Evolutionary conservation across 2,329 filamentous ascomycete genomes (phyloP), one percentile per base, ranked within the genome.

Genomic region (Monosporascus sp.): DNA sequence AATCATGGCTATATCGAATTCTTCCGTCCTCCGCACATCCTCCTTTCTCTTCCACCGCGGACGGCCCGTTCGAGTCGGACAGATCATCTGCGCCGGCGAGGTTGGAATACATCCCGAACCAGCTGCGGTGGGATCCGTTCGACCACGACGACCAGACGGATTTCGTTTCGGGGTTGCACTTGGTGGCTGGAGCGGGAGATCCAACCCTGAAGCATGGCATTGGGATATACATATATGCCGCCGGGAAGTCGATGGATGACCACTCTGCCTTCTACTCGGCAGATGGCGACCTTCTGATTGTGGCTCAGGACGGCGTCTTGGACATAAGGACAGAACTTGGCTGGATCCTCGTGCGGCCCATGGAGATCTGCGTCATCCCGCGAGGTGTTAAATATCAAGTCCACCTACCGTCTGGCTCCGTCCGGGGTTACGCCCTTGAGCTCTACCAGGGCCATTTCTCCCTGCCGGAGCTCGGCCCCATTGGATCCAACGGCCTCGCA

Each of bases 51-150:
- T 53, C 63, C 1, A 61, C 68, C 17, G 58, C 65, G 26, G 70
- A 70, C 43, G 58, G 61, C 2, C 77, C 58, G 70, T 80, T 65
- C 75, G 69, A 72, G 68, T 60, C 75, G 68, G 65, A 78, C 74
- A 64, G 73, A 69, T 67, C 77, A 0, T 72, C 73, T 6, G 68
- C 74, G 17, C 75, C 76, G 44, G 70, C 74, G 8, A 81, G 80
- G 64, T 78, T 89, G 57, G 83, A 88, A 62, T 85, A 88, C 58
- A 87, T 90, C 50, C 90, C 90, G 0, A 93, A 93, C 62, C 90
- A 94, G 71, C 77, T 95, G 37, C 83, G 89, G 56, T 95, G 90
- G 90, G 86, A 90, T 61, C 88, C 79, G 1, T 91, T 92, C 67
- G 86, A 92, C 63, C 75, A 91, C 47, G 82, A 88, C 59, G 78